phyloP scores from a whole-genome alignment of 306 rosid genomes.

The Nissolia schottii region DNA sequence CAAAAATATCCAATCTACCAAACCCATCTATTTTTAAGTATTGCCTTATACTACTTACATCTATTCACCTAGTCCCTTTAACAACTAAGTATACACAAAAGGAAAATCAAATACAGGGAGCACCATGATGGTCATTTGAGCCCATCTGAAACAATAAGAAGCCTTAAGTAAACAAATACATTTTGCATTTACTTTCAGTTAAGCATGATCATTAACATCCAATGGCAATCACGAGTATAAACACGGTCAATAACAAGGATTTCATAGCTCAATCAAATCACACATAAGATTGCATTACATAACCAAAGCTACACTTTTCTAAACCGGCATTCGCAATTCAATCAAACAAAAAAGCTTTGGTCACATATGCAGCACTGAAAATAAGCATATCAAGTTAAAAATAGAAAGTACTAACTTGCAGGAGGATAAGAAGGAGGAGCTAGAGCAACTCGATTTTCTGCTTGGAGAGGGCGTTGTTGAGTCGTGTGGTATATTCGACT shows the following conservation, averaged over 20 bases:
- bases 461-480: conserved; percentile 30
- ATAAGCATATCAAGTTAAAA: background rate
- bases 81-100: conserved; percentile 3
- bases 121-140: background rate
- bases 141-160: background rate
- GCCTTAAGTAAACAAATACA: background rate
- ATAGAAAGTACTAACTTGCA: conserved; percentile 55
- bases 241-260: background rate
- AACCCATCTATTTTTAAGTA: background rate
- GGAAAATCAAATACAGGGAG: conserved; percentile 11
- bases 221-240: background rate
- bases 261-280: background rate
- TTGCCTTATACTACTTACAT: background rate
- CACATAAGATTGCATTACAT: background rate
- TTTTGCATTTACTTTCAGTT: background rate
- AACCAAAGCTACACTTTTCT: conserved; percentile 1
- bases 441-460: conserved; percentile 18
- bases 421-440: conserved; percentile 52
- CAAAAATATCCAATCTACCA: background rate
- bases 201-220: background rate
- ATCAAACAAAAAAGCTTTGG: background rate
- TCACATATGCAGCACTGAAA: background rate
- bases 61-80: background rate
- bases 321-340: background rate
- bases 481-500: conserved; percentile 48